Conservation (phyloP, 2,329 filamentous ascomycete species). For the Pestalotiopsis sp. region DNA sequence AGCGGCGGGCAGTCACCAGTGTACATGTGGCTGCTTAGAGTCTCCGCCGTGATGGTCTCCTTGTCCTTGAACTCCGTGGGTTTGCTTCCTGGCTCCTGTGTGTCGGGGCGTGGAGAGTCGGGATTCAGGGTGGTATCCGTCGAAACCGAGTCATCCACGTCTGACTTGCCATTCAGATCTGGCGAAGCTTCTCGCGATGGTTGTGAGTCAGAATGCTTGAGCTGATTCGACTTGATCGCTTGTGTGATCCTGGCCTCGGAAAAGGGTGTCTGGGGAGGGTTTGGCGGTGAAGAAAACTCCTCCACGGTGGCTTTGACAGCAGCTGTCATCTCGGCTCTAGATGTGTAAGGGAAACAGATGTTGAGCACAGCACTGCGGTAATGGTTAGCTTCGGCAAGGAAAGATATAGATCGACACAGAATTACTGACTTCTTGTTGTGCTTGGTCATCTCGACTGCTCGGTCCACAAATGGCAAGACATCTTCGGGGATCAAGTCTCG, state of each 20-base stretch:
- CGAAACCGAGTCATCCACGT: conserved; percentile 58
- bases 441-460: conserved; percentile 83
- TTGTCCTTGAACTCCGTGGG: conserved; percentile 65
- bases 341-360: conserved; percentile 97
- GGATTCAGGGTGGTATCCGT: conserved; percentile 63
- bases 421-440: conserved; percentile 74
- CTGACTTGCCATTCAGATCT: conserved; percentile 49
- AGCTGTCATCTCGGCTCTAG: conserved; percentile 90
- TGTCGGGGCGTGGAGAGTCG: conserved; percentile 46
- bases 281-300: conserved; percentile 78
- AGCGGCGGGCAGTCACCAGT: conserved; percentile 84
- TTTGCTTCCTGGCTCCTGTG: conserved; percentile 31
- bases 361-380: conserved; percentile 66
- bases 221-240: conserved; percentile 75
- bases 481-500: conserved; percentile 82
- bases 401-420: not conserved
- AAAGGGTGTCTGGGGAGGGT: conserved; percentile 71
- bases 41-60: conserved; percentile 84
- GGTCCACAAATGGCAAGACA: conserved; percentile 85
- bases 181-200: conserved; percentile 51
- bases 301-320: conserved; percentile 86
- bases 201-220: conserved; percentile 49
- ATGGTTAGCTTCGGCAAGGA: conserved; percentile 15
- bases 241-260: conserved; percentile 86
- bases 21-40: conserved; percentile 84